These are phyloP conservation scores for Hypholoma fasciculare DNA, from an alignment of 768 basidiomycete species.

Conservation along the genomic window DNA sequence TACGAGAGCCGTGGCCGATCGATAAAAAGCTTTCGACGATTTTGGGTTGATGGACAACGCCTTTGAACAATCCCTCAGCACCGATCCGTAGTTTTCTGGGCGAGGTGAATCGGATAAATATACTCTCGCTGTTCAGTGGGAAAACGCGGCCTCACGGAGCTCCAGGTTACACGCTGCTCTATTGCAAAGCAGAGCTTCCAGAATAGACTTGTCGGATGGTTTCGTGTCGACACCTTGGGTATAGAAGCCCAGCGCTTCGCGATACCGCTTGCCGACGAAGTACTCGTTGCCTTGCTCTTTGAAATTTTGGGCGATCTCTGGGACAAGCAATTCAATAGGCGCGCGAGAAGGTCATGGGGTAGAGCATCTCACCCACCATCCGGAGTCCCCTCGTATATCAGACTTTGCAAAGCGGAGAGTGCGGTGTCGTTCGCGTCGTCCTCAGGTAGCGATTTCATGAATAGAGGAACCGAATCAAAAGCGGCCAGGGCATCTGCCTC, in stretches of 20 bases:
- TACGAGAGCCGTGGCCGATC: conserved; percentile 77
- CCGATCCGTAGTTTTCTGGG: conserved; percentile 85
- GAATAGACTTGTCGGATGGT: conserved; percentile 58
- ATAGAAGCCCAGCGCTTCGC: conserved; percentile 90
- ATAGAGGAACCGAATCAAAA: conserved; percentile 77
- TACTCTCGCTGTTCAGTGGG: neutral
- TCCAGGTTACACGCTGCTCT: conserved; percentile 93
- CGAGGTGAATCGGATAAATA: neutral
- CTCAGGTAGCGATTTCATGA: conserved; percentile 86
- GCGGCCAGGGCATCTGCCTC: conserved; percentile 40
- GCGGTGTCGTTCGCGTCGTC: conserved; percentile 66
- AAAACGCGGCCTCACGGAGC: conserved; percentile 55
- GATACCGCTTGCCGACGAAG: conserved; percentile 81
- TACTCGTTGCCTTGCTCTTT: conserved; percentile 97
- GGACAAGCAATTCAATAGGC: neutral
- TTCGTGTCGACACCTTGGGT: conserved; percentile 86
- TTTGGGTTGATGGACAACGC: conserved; percentile 61
- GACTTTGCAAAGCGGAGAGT: conserved; percentile 80
- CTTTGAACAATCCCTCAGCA: conserved; percentile 81
- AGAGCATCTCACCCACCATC: conserved; percentile 69
- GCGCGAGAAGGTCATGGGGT: neutral
- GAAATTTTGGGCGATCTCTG: conserved; percentile 90
- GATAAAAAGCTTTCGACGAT: conserved; percentile 84
- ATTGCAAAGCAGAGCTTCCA: conserved; percentile 79
- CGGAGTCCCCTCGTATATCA: conserved; percentile 88